phyloP scores from a whole-genome alignment of 1,284 basidiomycete genomes.

The Mycosarcoma maydis region DNA sequence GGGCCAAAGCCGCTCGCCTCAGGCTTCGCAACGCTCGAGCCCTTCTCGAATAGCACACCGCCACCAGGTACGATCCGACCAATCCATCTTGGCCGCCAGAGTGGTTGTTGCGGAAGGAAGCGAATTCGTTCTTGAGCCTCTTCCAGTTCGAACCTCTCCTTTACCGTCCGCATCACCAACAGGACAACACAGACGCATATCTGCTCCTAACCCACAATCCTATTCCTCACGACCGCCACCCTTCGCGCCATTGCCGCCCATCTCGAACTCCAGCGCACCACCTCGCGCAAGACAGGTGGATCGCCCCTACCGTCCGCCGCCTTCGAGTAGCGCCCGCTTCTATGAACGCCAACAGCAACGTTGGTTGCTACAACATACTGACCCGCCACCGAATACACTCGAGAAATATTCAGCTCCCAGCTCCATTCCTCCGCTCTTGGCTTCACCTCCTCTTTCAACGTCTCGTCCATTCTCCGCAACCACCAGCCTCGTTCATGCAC shows the following conservation, averaged over 20 bases:
- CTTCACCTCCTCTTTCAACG: not conserved
- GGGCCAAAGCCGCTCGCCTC: constrained; percentile 10
- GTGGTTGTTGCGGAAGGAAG: constrained; percentile 34
- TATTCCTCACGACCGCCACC: constrained; percentile 1
- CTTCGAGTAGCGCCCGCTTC: constrained; percentile 41
- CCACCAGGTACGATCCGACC: not conserved
- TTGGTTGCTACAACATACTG: constrained; percentile 22
- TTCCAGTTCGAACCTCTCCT: constrained; percentile 8
- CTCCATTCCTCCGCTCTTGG: not conserved
- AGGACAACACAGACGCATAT: constrained; percentile 4
- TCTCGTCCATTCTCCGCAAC: not conserved
- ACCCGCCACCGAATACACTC: not conserved
- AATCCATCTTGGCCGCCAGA: constrained; percentile 4
- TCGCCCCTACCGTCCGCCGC: constrained; percentile 38
- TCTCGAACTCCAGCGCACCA: constrained; percentile 19
- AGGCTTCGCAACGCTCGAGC: not conserved
- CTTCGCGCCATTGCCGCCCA: too few relatives aligned
- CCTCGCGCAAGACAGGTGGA: constrained; percentile 18
- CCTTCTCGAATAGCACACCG: constrained; percentile 9
- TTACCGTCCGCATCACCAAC: constrained; percentile 2
- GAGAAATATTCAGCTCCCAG: not conserved
- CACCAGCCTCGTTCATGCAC: not conserved
- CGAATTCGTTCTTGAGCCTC: constrained; percentile 33
- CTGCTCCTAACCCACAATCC: constrained; percentile 1
- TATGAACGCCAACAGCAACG: constrained; percentile 35